phyloP scores from a whole-genome alignment of 1,139 yeast species.

The Candida freyschussii region DNA sequence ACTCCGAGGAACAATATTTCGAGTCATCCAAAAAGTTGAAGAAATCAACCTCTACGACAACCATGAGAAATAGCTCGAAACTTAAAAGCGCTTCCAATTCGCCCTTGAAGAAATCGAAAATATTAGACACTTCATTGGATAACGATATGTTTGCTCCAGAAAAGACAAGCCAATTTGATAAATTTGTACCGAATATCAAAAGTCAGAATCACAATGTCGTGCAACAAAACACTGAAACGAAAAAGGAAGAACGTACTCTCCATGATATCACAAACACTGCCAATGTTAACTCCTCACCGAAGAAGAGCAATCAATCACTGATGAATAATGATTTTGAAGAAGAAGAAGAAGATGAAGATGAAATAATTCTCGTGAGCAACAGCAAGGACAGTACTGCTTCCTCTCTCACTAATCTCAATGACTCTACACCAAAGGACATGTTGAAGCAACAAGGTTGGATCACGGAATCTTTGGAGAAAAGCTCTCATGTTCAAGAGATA shows the following conservation, averaged over 20 bases:
- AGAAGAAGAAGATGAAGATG: conserved; percentile 13
- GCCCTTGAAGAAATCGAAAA: conserved; percentile 16
- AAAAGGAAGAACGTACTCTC: conserved; percentile 3
- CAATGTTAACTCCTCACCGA: conserved; percentile 7
- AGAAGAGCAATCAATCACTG: conserved; percentile 2
- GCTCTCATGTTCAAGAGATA: too few relatives aligned
- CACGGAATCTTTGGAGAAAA: too few relatives aligned
- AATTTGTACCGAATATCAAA: too few relatives aligned
- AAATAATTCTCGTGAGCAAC: conserved; percentile 21
- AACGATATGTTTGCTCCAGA: conserved; percentile 18
- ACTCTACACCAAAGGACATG: conserved; percentile 2
- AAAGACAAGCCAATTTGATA: conserved; percentile 5
- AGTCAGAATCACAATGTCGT: too few relatives aligned
- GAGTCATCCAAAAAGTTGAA: conserved; percentile 9
- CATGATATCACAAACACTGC: conserved; percentile 18
- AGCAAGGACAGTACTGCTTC: conserved; percentile 12
- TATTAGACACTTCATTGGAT: conserved; percentile 22
- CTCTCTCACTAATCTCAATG: neutral
- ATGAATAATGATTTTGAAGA: conserved; percentile 11
- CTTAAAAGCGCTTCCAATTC: conserved; percentile 9
- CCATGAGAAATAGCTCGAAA: conserved; percentile 3
- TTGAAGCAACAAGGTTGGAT: neutral
- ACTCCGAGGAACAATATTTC: conserved; percentile 18
- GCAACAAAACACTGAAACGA: too few relatives aligned
- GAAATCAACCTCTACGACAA: conserved; percentile 3